Conservation (phyloP, 2,329 filamentous ascomycete genomes). For the Verticillium nubilum region DNA sequence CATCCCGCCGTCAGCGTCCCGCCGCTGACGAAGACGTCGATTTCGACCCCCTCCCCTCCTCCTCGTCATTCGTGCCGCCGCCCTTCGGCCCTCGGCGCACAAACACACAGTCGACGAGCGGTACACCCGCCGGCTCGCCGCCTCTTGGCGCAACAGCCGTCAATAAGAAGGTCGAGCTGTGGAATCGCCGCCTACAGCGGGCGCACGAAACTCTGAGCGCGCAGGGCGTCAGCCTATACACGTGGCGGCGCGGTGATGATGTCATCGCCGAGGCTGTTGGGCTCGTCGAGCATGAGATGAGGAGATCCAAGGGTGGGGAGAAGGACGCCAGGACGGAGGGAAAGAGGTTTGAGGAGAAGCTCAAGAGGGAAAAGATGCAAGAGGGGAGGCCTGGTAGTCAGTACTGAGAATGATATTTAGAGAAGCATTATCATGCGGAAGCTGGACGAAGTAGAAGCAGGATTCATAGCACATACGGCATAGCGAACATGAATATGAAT, state of each 20-base stretch:
- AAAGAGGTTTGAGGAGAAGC: conserved; percentile 6
- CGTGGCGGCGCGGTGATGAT: conserved; percentile 69
- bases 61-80: conserved; percentile 4
- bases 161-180: conserved; percentile 69
- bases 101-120: conserved; percentile 19
- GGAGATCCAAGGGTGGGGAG: conserved; percentile 28
- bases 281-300: conserved; percentile 53
- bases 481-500: background rate
- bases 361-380: conserved; percentile 7
- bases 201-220: conserved; percentile 59
- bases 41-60: conserved; percentile 28
- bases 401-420: background rate
- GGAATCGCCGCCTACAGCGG: conserved; percentile 61
- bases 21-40: conserved; percentile 33
- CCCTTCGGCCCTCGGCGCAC: conserved; percentile 11
- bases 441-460: background rate
- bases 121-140: conserved; percentile 26
- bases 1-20: conserved; percentile 7
- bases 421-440: too few relatives aligned
- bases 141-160: conserved; percentile 24
- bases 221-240: conserved; percentile 63
- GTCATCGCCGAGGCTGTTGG: conserved; percentile 60
- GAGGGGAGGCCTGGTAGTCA: conserved; percentile 2
- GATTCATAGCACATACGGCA: background rate
- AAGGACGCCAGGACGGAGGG: conserved; percentile 12